These are phyloP conservation scores for Trichoderma atrobrunneum DNA, from an alignment of 2,329 filamentous ascomycete species.

Conservation along the genomic window DNA sequence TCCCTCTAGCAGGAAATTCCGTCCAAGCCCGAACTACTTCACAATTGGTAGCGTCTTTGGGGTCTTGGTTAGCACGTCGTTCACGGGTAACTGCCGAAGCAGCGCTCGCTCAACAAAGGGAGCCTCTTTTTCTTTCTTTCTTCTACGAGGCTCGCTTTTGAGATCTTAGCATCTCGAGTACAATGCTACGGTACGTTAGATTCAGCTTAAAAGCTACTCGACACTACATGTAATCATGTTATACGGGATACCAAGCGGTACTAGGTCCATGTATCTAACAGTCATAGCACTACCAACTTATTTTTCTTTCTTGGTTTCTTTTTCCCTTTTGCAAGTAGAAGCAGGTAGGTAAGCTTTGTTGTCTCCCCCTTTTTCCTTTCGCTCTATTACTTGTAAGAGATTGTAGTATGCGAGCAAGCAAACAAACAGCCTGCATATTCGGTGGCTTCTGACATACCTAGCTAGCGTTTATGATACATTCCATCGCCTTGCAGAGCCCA, in stretches of 20 bases:
- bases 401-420: not conserved
- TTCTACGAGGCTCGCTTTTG: not conserved
- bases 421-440: not conserved
- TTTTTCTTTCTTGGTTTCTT: not conserved
- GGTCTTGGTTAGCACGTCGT: too few relatives aligned
- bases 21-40: not conserved
- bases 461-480: not conserved
- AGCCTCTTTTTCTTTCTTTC: not conserved
- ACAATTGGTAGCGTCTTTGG: not conserved
- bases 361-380: not conserved
- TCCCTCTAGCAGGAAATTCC: not conserved
- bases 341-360: not conserved
- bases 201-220: not conserved
- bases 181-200: not conserved
- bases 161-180: not conserved
- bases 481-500: not conserved
- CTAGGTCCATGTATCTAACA: too few relatives aligned
- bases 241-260: not conserved
- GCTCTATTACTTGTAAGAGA: not conserved
- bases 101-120: not conserved
- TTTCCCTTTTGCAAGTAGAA: not conserved
- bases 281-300: not conserved
- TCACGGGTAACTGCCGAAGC: not conserved
- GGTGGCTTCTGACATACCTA: not conserved
- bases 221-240: not conserved